Evolutionary conservation across 129 eudicot species (phyloP).

Genomic region (Erigeron canadensis): DNA sequence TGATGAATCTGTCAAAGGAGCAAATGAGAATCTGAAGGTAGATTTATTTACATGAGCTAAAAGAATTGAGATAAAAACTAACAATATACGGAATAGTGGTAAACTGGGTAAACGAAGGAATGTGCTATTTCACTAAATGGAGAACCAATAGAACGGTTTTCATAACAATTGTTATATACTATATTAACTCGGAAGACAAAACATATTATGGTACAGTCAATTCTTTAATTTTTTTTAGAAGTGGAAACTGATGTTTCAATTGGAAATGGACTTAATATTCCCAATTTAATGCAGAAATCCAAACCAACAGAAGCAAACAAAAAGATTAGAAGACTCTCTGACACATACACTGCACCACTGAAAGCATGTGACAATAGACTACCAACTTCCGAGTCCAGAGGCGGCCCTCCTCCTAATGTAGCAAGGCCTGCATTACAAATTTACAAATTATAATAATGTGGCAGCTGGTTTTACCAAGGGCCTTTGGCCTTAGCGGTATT

Average conservation of each 20-base stretch:
- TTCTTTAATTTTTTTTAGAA: slow-evolving; percentile 19
- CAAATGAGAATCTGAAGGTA: background rate
- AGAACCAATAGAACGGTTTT: slow-evolving; percentile 22
- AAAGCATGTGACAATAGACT: slow-evolving; percentile 74
- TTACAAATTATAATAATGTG: background rate
- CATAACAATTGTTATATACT: slow-evolving; percentile 20
- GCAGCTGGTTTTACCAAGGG: too few species aligned
- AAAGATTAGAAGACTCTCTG: slow-evolving; percentile 72
- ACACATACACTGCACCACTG: slow-evolving; percentile 60
- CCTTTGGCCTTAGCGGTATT: too few species aligned
- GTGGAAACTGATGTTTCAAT: slow-evolving; percentile 43
- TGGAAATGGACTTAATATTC: slow-evolving; percentile 86
- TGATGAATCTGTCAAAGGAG: background rate
- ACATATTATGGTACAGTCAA: slow-evolving; percentile 17
- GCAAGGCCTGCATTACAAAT: slow-evolving; percentile 66
- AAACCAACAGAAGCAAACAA: slow-evolving; percentile 80
- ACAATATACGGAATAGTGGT: background rate
- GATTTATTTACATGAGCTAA: background rate
- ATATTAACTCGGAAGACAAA: slow-evolving; percentile 24
- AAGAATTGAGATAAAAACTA: background rate
- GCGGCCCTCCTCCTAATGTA: slow-evolving; percentile 67
- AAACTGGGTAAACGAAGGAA: slow-evolving; percentile 2
- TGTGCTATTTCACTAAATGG: background rate
- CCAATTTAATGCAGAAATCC: slow-evolving; percentile 72
- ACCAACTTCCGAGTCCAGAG: slow-evolving; percentile 49